Conservation (phyloP, 2,329 filamentous ascomycete genomes). For the Stenocarpella maydis region DNA sequence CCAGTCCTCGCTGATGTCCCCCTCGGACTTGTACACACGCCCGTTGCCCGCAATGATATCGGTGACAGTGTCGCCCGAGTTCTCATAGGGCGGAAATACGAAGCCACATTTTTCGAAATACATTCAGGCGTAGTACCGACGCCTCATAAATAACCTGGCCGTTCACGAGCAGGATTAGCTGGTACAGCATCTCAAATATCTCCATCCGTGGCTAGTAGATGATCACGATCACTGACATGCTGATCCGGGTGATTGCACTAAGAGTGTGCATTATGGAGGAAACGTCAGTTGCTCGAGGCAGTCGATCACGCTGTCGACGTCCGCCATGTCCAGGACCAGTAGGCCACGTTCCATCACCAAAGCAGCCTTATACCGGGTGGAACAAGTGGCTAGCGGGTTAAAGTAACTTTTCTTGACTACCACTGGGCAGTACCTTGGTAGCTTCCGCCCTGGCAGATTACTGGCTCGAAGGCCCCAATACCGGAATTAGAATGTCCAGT, state of each 20-base stretch:
- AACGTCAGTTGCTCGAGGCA: conserved; percentile 62
- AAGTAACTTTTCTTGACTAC: conserved; percentile 49
- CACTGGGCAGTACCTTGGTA: conserved; percentile 61
- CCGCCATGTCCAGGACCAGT: conserved; percentile 38
- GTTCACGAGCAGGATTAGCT: conserved; percentile 61
- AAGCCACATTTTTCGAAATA: conserved; percentile 64
- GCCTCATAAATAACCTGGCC: conserved; percentile 65
- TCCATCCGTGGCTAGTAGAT: conserved; percentile 68
- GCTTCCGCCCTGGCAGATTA: conserved; percentile 56
- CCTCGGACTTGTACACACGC: conserved; percentile 54
- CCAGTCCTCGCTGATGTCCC: conserved; percentile 56
- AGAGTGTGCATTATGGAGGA: conserved; percentile 64
- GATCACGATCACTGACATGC: conserved; percentile 65
- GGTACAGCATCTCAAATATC: conserved; percentile 66
- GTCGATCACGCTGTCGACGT: conserved; percentile 63
- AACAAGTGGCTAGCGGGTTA: no score
- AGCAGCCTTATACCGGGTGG: conserved; percentile 47
- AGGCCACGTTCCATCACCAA: conserved; percentile 44
- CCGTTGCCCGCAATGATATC: conserved; percentile 69
- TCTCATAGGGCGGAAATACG: conserved; percentile 56
- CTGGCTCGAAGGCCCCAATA: conserved; percentile 60
- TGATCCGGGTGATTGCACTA: conserved; percentile 60
- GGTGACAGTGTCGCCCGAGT: conserved; percentile 66
- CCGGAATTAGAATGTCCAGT: conserved; percentile 47
- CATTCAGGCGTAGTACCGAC: conserved; percentile 48